phyloP scores from a whole-genome alignment of 148 eudicot genomes.

The Nepenthes gracilis region DNA sequence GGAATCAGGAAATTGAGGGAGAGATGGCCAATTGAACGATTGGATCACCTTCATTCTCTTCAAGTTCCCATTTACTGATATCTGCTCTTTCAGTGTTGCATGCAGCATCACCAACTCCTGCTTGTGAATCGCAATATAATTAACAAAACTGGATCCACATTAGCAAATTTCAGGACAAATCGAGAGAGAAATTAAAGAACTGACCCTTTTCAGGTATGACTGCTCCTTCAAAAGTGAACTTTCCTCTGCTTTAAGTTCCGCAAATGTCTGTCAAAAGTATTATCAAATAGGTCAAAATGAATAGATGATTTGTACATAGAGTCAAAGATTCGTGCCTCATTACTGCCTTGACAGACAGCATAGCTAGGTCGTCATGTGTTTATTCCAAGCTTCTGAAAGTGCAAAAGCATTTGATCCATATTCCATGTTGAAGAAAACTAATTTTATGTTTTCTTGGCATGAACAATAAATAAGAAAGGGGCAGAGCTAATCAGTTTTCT shows the following conservation, averaged over 20 bases:
- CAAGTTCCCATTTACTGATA: conserved; percentile 32
- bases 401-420: too few species aligned
- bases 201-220: conserved; percentile 29
- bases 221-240: conserved; percentile 38
- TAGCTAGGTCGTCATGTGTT: too few species aligned
- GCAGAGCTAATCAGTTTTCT: too few species aligned
- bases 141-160: conserved; percentile 1
- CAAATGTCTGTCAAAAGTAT: conserved; percentile 8
- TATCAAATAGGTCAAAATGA: neutral
- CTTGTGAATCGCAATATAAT: conserved; percentile 3
- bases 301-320: too few species aligned
- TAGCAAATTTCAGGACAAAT: neutral
- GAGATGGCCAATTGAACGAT: neutral
- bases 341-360: too few species aligned
- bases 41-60: conserved; percentile 47
- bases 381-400: too few species aligned
- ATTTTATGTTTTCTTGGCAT: too few species aligned
- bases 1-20: neutral
- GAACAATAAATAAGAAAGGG: too few species aligned
- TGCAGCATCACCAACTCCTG: conserved; percentile 41
- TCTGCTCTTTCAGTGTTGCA: conserved; percentile 26
- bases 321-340: too few species aligned
- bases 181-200: conserved; percentile 2
- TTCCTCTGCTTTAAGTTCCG: conserved; percentile 58
- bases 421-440: too few species aligned